phyloP scores from a whole-genome alignment of 495 filamentous ascomycete species.

The Podospora appendiculata region DNA sequence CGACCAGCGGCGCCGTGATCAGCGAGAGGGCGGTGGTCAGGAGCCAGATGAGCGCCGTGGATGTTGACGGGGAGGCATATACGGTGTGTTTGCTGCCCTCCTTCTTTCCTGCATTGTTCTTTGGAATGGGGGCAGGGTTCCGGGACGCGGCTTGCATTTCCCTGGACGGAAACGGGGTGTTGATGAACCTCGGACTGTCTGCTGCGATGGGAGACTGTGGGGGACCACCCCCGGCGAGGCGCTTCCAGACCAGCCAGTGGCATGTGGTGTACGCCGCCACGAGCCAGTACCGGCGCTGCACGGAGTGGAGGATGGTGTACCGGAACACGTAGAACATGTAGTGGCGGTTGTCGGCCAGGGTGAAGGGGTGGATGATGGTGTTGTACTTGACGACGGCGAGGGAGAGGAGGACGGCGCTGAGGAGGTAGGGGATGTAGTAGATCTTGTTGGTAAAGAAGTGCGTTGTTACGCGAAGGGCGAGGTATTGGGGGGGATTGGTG shows the following conservation, averaged over 20 bases:
- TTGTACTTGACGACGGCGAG: conserved; percentile 60
- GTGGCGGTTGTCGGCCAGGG: conserved; percentile 91
- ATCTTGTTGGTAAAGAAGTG: conserved; percentile 9
- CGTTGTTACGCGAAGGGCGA: not conserved
- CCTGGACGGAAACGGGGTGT: not conserved
- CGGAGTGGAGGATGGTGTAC: conserved; percentile 60
- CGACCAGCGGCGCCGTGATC: conserved; percentile 82
- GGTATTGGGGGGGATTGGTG: not conserved
- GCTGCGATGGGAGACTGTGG: too few species aligned
- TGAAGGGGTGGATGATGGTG: conserved; percentile 93
- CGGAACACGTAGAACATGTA: conserved; percentile 97
- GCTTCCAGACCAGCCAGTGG: conserved; percentile 56
- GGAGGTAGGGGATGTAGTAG: conserved; percentile 14
- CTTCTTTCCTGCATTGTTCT: too few species aligned
- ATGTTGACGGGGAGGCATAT: conserved; percentile 19
- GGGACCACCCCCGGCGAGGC: conserved; percentile 11
- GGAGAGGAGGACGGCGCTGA: conserved; percentile 22
- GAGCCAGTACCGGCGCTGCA: conserved; percentile 57
- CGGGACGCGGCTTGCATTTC: not conserved
- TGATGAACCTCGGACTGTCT: not conserved
- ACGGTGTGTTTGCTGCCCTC: not conserved
- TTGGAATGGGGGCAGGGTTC: not conserved
- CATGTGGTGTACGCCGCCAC: conserved; percentile 46
- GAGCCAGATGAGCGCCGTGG: conserved; percentile 56
- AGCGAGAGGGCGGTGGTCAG: conserved; percentile 66